phyloP scores from a whole-genome alignment of 2,329 filamentous ascomycete species.

The Colletotrichum lupini region DNA sequence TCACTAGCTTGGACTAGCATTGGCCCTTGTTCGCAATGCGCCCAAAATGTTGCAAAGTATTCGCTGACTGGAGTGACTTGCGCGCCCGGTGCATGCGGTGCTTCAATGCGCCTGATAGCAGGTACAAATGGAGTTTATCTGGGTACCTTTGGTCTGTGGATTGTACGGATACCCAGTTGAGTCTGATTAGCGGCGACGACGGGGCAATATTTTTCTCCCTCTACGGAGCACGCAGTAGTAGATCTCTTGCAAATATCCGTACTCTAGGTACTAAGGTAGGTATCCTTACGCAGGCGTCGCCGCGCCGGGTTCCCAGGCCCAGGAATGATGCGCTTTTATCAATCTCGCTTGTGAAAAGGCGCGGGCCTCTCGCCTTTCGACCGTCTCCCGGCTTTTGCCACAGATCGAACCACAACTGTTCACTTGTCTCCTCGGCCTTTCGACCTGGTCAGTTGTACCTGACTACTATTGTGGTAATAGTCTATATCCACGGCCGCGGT shows the following conservation, averaged over 20 bases:
- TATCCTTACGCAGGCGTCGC: background rate
- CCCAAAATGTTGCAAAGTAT: background rate
- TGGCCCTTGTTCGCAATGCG: constrained; percentile 31
- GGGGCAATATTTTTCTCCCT: constrained; percentile 29
- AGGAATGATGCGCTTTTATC: constrained; percentile 36
- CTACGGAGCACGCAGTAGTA: too few species aligned
- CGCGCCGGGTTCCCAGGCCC: constrained; percentile 7
- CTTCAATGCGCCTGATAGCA: background rate
- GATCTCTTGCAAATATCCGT: background rate
- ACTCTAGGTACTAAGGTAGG: background rate
- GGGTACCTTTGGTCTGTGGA: background rate
- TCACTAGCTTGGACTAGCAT: constrained; percentile 32
- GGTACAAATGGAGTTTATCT: background rate
- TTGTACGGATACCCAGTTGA: constrained; percentile 5
- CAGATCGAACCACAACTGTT: constrained; percentile 33
- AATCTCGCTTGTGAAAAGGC: constrained; percentile 36
- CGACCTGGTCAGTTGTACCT: background rate
- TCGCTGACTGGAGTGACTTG: background rate
- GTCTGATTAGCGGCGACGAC: constrained; percentile 28
- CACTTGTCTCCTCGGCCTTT: background rate
- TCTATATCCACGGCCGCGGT: background rate
- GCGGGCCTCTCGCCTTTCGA: constrained; percentile 35
- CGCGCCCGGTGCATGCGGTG: background rate
- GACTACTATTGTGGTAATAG: background rate
- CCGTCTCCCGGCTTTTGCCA: constrained; percentile 35